Evolutionary conservation across 306 rosid genomes (phyloP).

Genomic region (Aeschynomene evenia): DNA sequence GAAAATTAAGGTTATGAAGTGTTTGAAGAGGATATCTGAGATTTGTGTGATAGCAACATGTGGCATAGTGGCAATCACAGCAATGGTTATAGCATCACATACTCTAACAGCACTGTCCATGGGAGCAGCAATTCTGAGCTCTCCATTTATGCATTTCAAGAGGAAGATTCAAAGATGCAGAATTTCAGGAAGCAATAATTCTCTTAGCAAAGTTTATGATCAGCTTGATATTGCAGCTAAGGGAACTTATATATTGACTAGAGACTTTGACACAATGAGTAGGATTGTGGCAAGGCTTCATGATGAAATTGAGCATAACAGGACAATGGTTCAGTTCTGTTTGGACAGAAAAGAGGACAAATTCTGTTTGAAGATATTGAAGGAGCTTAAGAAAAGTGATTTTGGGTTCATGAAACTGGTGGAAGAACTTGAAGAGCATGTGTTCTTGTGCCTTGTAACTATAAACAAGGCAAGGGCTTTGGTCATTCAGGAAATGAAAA

Average conservation of each 20-base stretch:
- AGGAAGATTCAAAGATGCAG: conserved; percentile 11
- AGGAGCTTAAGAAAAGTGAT: conserved; percentile 51
- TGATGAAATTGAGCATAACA: conserved; percentile 50
- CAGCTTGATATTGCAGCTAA: conserved; percentile 59
- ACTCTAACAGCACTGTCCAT: conserved; percentile 28
- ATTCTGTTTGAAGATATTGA: conserved; percentile 40
- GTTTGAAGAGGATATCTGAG: conserved; percentile 28
- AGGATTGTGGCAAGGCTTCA: conserved; percentile 47
- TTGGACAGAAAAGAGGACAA: conserved; percentile 46
- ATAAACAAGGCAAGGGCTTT: conserved; percentile 51
- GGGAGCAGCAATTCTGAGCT: conserved; percentile 39
- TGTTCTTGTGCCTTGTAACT: conserved; percentile 52
- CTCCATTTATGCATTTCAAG: conserved; percentile 30
- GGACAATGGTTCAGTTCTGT: conserved; percentile 42
- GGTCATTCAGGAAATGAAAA: conserved; percentile 49
- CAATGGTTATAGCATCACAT: conserved; percentile 41
- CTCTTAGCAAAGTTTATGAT: conserved; percentile 38
- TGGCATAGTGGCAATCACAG: conserved; percentile 35
- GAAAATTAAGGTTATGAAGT: conserved; percentile 40
- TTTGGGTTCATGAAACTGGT: conserved; percentile 49
- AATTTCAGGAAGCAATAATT: conserved; percentile 21
- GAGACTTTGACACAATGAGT: conserved; percentile 59
- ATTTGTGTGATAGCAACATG: conserved; percentile 40
- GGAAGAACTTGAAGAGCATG: conserved; percentile 62
- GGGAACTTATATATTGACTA: conserved; percentile 54